Evolutionary conservation across 78 protist species (phyloP).

Genomic region (Dictyostelium citrinum): DNA sequence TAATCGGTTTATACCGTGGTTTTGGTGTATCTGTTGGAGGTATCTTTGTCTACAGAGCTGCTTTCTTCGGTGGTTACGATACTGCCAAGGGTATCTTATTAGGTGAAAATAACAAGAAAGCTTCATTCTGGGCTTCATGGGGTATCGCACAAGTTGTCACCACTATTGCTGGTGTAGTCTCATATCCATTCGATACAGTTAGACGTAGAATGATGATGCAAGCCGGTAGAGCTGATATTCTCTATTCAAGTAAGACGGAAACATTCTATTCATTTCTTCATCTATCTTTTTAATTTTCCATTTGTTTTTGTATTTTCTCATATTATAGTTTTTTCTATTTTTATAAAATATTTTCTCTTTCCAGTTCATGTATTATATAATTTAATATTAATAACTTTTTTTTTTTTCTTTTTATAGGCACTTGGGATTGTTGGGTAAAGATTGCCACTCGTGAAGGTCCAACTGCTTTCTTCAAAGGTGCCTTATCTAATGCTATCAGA

Average conservation of each 20-base stretch:
- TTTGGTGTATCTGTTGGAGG: constrained; percentile 95
- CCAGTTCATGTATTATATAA: background rate
- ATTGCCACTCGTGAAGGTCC: constrained; percentile 90
- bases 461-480: constrained; percentile 98
- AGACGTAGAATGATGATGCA: constrained; percentile 92
- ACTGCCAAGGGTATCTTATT: constrained; percentile 81
- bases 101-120: constrained; percentile 33
- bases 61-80: constrained; percentile 97
- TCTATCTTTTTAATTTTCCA: background rate
- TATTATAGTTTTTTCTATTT: background rate
- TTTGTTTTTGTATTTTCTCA: background rate
- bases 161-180: constrained; percentile 89
- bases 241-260: constrained; percentile 89
- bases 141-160: constrained; percentile 79
- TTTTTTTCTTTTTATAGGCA: background rate
- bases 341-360: background rate
- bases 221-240: constrained; percentile 82
- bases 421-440: constrained; percentile 90
- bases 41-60: constrained; percentile 96
- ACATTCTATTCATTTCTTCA: too few species aligned
- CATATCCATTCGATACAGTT: constrained; percentile 99
- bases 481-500: constrained; percentile 95
- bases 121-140: constrained; percentile 80
- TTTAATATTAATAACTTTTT: background rate
- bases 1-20: constrained; percentile 96